These are phyloP conservation scores for Colletotrichum acutatum DNA, from an alignment of 2,329 filamentous ascomycete genomes.

Conservation along the genomic window DNA sequence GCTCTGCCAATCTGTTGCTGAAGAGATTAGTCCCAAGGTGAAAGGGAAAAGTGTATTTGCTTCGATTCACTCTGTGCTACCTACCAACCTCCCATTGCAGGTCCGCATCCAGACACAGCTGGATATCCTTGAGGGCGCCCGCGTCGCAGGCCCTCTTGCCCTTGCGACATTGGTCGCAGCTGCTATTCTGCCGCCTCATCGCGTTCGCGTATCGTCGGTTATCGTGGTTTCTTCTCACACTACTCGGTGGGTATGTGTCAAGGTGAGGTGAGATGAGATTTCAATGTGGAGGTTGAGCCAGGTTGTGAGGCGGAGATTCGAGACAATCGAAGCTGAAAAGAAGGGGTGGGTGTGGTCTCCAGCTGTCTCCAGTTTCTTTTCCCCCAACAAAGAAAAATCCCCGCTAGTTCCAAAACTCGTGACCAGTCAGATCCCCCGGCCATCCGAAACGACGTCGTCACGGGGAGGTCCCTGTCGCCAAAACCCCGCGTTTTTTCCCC, in stretches of 20 bases:
- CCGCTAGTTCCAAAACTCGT: slow-evolving; percentile 9
- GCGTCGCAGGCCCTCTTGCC: slow-evolving; percentile 41
- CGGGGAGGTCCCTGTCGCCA: slow-evolving; percentile 3
- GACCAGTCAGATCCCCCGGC: not conserved
- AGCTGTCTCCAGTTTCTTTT: no score
- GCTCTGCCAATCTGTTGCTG: slow-evolving; percentile 16
- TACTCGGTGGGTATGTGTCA: not conserved
- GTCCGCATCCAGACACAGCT: slow-evolving; percentile 5
- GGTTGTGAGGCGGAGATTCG: not conserved
- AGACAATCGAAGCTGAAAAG: not conserved
- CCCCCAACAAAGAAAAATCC: not conserved
- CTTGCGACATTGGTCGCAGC: slow-evolving; percentile 42
- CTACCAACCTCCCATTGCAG: slow-evolving; percentile 22
- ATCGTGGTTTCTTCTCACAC: no score
- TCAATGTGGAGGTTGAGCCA: not conserved
- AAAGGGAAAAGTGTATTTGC: no score
- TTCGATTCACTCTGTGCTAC: not conserved
- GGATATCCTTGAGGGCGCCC: slow-evolving; percentile 18
- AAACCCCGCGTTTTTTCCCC: slow-evolving; percentile 1
- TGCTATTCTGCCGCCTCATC: slow-evolving; percentile 38
- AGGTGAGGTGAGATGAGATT: not conserved
- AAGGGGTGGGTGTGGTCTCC: not conserved
- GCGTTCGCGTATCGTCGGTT: not conserved
- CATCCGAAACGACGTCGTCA: slow-evolving; percentile 16
- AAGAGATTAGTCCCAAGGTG: not conserved